phyloP scores from a whole-genome alignment of 2,329 filamentous ascomycete genomes.

The Verticillium albo-atrum region DNA sequence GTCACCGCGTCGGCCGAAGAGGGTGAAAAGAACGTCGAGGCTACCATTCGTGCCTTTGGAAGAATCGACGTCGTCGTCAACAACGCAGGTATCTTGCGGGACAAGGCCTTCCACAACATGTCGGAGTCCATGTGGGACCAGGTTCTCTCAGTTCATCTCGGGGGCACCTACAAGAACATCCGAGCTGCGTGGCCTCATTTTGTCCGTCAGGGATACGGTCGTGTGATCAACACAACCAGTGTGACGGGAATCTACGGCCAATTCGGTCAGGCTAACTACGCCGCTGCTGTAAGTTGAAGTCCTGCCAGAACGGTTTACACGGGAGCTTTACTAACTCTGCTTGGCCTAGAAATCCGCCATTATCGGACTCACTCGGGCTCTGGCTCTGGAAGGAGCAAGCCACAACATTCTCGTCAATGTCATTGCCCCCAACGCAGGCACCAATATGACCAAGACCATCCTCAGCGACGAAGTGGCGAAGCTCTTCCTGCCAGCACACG shows the following conservation, averaged over 20 bases:
- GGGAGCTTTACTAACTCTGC: conserved; percentile 10
- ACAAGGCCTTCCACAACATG: conserved; percentile 99
- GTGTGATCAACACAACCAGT: conserved; percentile 93
- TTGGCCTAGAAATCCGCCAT: conserved; percentile 75
- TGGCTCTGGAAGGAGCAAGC: conserved; percentile 90
- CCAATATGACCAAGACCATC: conserved; percentile 88
- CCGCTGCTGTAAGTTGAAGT: conserved; percentile 66
- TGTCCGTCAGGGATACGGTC: conserved; percentile 97
- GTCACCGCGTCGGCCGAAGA: conserved; percentile 94
- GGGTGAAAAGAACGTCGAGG: conserved; percentile 86
- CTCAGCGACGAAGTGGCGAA: conserved; percentile 97
- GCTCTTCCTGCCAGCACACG: conserved; percentile 98
- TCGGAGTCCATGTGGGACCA: conserved; percentile 89
- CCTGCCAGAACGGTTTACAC: not conserved
- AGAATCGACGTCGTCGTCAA: conserved; percentile 95
- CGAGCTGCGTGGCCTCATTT: conserved; percentile 98
- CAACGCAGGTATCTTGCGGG: conserved; percentile 95
- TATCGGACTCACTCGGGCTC: conserved; percentile 87
- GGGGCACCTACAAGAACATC: conserved; percentile 93
- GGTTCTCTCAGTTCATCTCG: conserved; percentile 86
- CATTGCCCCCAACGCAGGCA: conserved; percentile 95
- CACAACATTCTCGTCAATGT: conserved; percentile 99
- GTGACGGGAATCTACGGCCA: conserved; percentile 98
- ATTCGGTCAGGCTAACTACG: conserved; percentile 98
- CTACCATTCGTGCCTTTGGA: conserved; percentile 87